phyloP scores from a whole-genome alignment of 805 yeast species.

The Yamadazyma sp. region DNA sequence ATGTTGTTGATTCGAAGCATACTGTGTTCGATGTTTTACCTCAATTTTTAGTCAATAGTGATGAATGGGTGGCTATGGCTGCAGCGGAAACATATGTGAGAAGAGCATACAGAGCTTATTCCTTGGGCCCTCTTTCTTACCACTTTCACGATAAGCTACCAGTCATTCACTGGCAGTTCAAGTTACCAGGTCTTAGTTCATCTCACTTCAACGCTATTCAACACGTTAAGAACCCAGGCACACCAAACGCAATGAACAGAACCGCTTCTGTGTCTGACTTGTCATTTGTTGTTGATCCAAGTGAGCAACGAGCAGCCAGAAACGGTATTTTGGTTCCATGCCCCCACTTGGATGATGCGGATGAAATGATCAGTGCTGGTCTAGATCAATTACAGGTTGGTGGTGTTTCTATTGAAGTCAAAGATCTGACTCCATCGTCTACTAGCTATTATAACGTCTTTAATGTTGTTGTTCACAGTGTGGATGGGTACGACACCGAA shows the following conservation, averaged over 20 bases:
- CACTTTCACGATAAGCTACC: conserved; percentile 58
- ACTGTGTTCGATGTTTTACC: conserved; percentile 94
- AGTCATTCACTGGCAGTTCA: conserved; percentile 84
- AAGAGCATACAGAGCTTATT: conserved; percentile 96
- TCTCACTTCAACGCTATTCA: conserved; percentile 76
- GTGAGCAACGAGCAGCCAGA: conserved; percentile 70
- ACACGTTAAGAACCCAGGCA: conserved; percentile 35
- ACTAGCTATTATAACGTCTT: conserved; percentile 67
- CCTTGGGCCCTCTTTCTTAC: conserved; percentile 73
- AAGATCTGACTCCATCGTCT: conserved; percentile 26
- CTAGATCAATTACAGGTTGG: conserved; percentile 63
- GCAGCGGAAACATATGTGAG: conserved; percentile 96
- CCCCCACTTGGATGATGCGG: conserved; percentile 84
- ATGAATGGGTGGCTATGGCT: conserved; percentile 88
- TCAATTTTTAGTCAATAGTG: conserved; percentile 81
- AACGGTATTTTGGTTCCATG: conserved; percentile 83
- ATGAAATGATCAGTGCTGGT: conserved; percentile 75
- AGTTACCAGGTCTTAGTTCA: conserved; percentile 67
- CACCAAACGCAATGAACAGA: conserved; percentile 60
- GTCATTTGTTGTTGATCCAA: conserved; percentile 73
- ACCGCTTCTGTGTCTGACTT: conserved; percentile 93
- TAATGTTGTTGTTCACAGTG: conserved; percentile 70
- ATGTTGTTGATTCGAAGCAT: conserved; percentile 93
- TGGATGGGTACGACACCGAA: conserved; percentile 75
- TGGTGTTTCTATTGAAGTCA: conserved; percentile 11